These are phyloP conservation scores for Marasmius fiardii DNA, from an alignment of 1,284 basidiomycete species.

Conservation along the genomic window DNA sequence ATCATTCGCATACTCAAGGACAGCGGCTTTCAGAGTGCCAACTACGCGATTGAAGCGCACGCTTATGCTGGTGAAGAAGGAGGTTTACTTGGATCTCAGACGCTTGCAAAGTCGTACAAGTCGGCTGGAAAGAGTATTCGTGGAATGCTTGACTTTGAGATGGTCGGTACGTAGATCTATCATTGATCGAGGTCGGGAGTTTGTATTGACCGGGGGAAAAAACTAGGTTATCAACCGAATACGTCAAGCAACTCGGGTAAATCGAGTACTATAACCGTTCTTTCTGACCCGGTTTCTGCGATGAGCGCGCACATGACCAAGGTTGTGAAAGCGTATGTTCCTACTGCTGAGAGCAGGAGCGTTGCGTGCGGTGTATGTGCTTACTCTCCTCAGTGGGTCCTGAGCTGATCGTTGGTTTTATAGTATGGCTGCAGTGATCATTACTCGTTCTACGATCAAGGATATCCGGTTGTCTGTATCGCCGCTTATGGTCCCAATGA, in stretches of 20 bases:
- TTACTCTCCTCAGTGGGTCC: not conserved
- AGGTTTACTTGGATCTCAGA: not conserved
- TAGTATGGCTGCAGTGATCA: not conserved
- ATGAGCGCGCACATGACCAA: not conserved
- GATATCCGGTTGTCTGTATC: not conserved
- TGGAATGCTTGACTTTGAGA: not conserved
- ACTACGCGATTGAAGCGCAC: not conserved
- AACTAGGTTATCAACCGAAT: not conserved
- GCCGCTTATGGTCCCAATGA: not conserved
- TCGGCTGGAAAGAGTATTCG: not conserved
- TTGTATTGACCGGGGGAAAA: not conserved
- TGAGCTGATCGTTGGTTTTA: not conserved
- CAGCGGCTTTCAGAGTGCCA: not conserved
- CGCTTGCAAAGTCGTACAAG: not conserved
- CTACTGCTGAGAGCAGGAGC: not conserved
- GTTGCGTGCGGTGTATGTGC: not conserved
- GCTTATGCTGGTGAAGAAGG: not conserved
- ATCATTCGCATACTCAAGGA: not conserved
- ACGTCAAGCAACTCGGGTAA: not conserved
- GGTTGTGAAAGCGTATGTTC: not conserved
- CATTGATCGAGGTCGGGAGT: not conserved
- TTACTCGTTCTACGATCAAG: not conserved
- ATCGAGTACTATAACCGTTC: not conserved
- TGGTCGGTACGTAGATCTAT: not conserved
- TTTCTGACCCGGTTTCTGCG: not conserved